Percentiles rank a stretch among this genome's conserved stretches.
Conservation (phyloP, 345 rosid genomes). For the Melaleuca quinquenervia region DNA sequence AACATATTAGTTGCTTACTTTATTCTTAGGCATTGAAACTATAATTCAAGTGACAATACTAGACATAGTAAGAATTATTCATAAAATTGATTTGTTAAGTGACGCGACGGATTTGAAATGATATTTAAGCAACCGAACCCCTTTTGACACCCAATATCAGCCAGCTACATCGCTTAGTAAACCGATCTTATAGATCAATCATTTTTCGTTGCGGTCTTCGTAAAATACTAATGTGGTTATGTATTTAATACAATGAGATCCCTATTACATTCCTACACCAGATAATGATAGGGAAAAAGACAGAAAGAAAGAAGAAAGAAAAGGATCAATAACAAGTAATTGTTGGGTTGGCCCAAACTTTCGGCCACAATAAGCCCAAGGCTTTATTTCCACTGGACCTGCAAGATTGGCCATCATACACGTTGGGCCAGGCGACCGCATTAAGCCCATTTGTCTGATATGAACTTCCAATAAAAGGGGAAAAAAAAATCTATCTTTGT, state of each 20-base stretch:
- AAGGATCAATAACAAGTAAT: background rate
- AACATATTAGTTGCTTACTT: too few species aligned
- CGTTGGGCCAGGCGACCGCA: background rate
- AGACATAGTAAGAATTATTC: background rate
- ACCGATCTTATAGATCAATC: background rate
- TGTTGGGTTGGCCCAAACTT: background rate
- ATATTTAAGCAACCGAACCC: background rate
- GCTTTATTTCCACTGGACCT: background rate
- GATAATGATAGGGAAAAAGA: background rate
- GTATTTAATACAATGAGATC: background rate
- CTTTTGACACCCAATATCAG: background rate
- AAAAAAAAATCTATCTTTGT: background rate
- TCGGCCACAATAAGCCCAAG: background rate
- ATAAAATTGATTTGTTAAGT: background rate
- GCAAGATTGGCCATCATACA: background rate
- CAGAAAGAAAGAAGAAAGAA: background rate
- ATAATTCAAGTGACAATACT: background rate
- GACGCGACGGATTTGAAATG: fast-evolving
- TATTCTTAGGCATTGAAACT: background rate
- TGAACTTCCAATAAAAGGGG: background rate
- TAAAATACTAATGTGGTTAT: background rate
- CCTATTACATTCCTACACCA: background rate
- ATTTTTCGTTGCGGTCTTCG: background rate
- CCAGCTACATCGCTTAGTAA: background rate
- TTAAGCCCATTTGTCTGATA: background rate